Conservation (phyloP, 345 rosid species). For the Citrus glauca region DNA sequence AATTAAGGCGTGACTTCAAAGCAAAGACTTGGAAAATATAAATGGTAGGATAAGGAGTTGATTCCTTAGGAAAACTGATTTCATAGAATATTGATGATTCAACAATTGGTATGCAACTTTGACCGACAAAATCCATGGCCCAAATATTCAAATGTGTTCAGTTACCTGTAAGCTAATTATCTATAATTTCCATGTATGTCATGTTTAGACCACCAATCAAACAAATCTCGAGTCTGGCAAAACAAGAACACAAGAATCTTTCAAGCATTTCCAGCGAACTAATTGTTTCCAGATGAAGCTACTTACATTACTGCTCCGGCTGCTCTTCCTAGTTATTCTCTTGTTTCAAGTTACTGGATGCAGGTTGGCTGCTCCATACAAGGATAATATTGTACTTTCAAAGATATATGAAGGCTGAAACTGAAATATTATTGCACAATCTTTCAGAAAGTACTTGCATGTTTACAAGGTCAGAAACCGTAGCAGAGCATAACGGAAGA, state of each 20-base stretch:
- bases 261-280: not conserved
- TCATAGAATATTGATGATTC: not conserved
- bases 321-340: not conserved
- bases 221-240: not conserved
- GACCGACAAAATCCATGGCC: not conserved
- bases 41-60: not conserved
- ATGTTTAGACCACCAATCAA: not conserved
- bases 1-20: not conserved
- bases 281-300: not conserved
- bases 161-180: not conserved
- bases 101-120: not conserved
- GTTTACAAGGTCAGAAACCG: not conserved
- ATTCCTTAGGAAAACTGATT: not conserved
- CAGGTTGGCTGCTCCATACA: not conserved
- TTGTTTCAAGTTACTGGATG: not conserved
- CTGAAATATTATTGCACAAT: not conserved
- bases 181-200: not conserved
- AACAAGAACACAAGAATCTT: not conserved
- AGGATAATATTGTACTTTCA: not conserved
- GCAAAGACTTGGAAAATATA: not conserved
- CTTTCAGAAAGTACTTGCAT: not conserved
- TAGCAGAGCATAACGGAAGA: not conserved
- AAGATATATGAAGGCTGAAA: not conserved
- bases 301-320: not conserved
- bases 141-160: not conserved